Evolutionary conservation across 176 grass and related monocot species (phyloP), one percentile per base, ranked within the genome.

Genomic region (Rhynchospora pubera): DNA sequence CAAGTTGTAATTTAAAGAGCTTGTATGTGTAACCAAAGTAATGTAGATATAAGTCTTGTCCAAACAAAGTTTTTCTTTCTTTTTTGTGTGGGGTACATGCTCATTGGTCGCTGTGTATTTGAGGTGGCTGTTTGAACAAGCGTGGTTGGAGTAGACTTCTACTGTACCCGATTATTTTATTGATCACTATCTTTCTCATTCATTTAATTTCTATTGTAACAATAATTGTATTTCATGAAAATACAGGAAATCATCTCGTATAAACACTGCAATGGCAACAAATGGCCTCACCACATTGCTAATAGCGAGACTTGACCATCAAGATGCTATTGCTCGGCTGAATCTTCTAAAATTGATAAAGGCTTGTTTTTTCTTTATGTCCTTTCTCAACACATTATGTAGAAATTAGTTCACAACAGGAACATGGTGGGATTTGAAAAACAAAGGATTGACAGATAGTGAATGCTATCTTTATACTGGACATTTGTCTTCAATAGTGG

Each of bases 331-430:
- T 87, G 96, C 92, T 11, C 92, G 96, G 57, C 82, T 99, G 75
- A 99, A 91, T 86, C 87, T 99, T 73, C 84, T 99, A 53, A 99
- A 99, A 91, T 89, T 99, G 62, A 99, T 99, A 84, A 99, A 99
- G 92, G 96, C 95, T 84, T 78, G 52, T 22, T 48, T 57, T 44
- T 79, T 62, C 13, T 68, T 14, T 73, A 18, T 11, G 45, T 73
- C 10, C 19, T 65, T 57, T 46, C 3, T 78, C 30, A 61, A 62
- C 34, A 52, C 39, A 3, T 46, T 55, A 22, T 68, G 51, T 79
- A 7, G 5, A 67, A 85, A 18, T 32, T 56, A 56, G 23, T 77
- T 30, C 14, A 32, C 32, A 21, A 77, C 23, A 76, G 6, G 72
- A 76, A 76, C 72, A 15, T n/a, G 6, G 30, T 44, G 15, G 14